Evolutionary conservation across 345 rosid species (phyloP), one percentile per base, ranked within the genome.

Genomic region (Gossypium bickii): DNA sequence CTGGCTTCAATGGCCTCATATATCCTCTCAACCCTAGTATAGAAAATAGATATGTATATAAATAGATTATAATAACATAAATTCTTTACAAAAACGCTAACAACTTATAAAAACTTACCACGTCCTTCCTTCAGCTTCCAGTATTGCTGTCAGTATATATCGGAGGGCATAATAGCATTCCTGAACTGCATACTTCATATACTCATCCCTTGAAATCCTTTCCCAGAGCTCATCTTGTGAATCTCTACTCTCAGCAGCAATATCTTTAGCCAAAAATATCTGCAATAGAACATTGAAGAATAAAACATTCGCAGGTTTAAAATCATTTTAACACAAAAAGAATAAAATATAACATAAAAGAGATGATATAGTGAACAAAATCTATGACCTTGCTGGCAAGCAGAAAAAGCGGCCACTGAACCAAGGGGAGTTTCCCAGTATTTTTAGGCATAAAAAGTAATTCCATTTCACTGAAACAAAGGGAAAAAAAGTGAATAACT

Each of bases 321-420:
- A 24, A 70, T 18, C 1, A 59, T 22, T 53, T 69, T 43, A 71
- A 49, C 13, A 43, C 24, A 16, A 16, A 60, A 27, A 57, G 61
- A 34, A 13, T 25, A 1, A 49, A 75, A 9, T 27, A 49, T 57
- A 47, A 25, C 22, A 12, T 68, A 51, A 79, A 7, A 27, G 56
- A 18, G 38, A 29, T 7, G 69, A 17, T 15, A 45, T 47, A 16
- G 29, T 68, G 34, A 59, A 22, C 70, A 45, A 74, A 78, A 58
- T 70, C 64, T 75, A 67, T 75, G 71, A 92, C 98, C 98, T 94
- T 95, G 93, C 97, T 95, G 71, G 97, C 87, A 84, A 95, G 99
- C 83, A 95, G 98, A 87, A 95, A 95, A 65, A 93, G 96, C 17
- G 99, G 99, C 98, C 96, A 95, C 81, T 93, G 98, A 65, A 95